phyloP scores from a whole-genome alignment of 345 rosid genomes.

The Anastatica hierochuntica region DNA sequence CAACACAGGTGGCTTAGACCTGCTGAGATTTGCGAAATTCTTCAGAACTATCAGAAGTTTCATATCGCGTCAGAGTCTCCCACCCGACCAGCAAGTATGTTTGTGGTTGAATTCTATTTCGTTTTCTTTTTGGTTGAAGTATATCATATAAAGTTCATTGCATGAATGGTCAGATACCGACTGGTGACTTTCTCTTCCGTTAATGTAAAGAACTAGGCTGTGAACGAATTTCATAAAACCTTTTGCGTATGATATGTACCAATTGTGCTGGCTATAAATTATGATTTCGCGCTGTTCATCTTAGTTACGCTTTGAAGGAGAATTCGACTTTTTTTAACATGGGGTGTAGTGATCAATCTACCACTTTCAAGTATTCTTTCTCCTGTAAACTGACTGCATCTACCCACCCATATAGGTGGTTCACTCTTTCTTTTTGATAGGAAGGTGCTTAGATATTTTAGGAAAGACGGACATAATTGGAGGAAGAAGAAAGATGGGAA shows the following conservation, averaged over 20 bases:
- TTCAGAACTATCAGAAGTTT: slow-evolving; percentile 65
- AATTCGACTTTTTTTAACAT: neutral
- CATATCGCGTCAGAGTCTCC: slow-evolving; percentile 75
- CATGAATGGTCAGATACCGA: no score
- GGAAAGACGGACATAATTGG: slow-evolving; percentile 93
- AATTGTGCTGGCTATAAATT: neutral
- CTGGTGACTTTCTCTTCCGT: neutral
- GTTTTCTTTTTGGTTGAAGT: neutral
- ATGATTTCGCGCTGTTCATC: neutral
- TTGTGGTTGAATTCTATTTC: neutral
- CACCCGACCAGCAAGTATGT: slow-evolving; percentile 64
- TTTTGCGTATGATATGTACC: no score
- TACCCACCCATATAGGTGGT: slow-evolving; percentile 55
- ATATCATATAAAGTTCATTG: no score
- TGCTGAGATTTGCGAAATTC: slow-evolving; percentile 91
- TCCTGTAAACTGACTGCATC: slow-evolving; percentile 14
- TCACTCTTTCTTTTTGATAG: slow-evolving; percentile 88
- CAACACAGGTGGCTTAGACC: slow-evolving; percentile 92
- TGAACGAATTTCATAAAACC: neutral
- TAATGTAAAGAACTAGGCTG: neutral
- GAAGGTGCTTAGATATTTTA: slow-evolving; percentile 81
- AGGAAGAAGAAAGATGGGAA: slow-evolving; percentile 88
- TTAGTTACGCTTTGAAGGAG: neutral
- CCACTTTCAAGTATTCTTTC: neutral
- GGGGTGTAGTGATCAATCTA: neutral